phyloP scores from a whole-genome alignment of 805 yeast genomes.

The Kodamaea nitidulidarum region DNA sequence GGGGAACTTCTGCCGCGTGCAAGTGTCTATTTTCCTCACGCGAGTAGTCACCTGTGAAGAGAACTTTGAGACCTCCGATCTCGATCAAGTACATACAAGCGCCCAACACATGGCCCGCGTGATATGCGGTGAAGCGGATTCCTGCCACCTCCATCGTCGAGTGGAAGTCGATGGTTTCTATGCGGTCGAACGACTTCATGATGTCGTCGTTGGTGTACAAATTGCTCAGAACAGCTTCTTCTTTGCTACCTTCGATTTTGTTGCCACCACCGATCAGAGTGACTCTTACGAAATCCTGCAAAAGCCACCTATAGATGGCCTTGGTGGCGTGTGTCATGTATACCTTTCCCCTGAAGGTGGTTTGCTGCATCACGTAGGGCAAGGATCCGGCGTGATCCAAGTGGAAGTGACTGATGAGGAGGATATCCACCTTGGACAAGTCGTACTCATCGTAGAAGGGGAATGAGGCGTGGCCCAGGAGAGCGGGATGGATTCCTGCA shows the following conservation, averaged over 20 bases:
- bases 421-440: slow-evolving; percentile 76
- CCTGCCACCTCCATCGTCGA: slow-evolving; percentile 94
- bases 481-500: slow-evolving; percentile 98
- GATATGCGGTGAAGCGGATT: slow-evolving; percentile 92
- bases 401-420: slow-evolving; percentile 91
- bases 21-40: slow-evolving; percentile 94
- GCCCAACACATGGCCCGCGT: slow-evolving; percentile 99
- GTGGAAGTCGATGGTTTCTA: slow-evolving; percentile 93
- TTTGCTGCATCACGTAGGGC: slow-evolving; percentile 97
- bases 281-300: slow-evolving; percentile 91
- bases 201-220: slow-evolving; percentile 90
- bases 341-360: slow-evolving; percentile 90
- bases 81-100: slow-evolving; percentile 98
- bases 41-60: slow-evolving; percentile 96
- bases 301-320: slow-evolving; percentile 93
- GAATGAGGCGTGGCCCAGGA: slow-evolving; percentile 79
- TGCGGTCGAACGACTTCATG: slow-evolving; percentile 78
- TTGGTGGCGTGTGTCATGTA: slow-evolving; percentile 99
- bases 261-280: slow-evolving; percentile 57
- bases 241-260: slow-evolving; percentile 18
- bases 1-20: slow-evolving; percentile 92
- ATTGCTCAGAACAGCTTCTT: slow-evolving; percentile 32
- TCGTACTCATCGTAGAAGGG: slow-evolving; percentile 97
- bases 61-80: slow-evolving; percentile 81
- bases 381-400: slow-evolving; percentile 97